Conservation (phyloP, 176 grass and related monocot species). For the Oryza longistaminata region DNA sequence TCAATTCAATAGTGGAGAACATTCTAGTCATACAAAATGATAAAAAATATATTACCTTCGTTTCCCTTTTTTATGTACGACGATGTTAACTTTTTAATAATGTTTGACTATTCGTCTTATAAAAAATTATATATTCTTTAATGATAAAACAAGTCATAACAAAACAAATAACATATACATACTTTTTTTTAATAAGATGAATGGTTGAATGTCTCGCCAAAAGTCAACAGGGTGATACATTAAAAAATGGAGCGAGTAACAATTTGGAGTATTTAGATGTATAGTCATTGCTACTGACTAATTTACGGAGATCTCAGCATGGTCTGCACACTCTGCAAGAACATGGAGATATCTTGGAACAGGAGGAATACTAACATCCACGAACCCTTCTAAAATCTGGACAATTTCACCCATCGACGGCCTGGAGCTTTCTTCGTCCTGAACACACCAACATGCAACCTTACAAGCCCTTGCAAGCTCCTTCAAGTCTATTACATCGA, state of each 20-base stretch:
- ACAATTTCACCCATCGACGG: neutral
- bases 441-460: neutral
- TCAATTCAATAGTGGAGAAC: neutral
- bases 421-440: neutral
- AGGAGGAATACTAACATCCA: neutral
- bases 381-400: neutral
- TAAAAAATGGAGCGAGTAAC: too few species aligned
- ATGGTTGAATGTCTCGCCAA: too few species aligned
- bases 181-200: too few species aligned
- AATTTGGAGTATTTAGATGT: too few species aligned
- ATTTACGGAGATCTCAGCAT: neutral
- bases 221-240: too few species aligned
- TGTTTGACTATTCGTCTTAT: too few species aligned
- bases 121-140: too few species aligned
- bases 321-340: neutral
- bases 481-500: neutral
- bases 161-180: too few species aligned
- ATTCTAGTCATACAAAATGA: neutral
- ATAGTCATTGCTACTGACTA: neutral
- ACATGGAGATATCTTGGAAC: neutral
- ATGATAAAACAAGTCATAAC: too few species aligned
- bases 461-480: slow-evolving; percentile 1
- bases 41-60: neutral
- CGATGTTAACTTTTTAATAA: too few species aligned
- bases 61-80: too few species aligned